Evolutionary conservation across 768 basidiomycete genomes (phyloP), one percentile per base, ranked within the genome.

Genomic region (Hortiboletus flavorubellus): DNA sequence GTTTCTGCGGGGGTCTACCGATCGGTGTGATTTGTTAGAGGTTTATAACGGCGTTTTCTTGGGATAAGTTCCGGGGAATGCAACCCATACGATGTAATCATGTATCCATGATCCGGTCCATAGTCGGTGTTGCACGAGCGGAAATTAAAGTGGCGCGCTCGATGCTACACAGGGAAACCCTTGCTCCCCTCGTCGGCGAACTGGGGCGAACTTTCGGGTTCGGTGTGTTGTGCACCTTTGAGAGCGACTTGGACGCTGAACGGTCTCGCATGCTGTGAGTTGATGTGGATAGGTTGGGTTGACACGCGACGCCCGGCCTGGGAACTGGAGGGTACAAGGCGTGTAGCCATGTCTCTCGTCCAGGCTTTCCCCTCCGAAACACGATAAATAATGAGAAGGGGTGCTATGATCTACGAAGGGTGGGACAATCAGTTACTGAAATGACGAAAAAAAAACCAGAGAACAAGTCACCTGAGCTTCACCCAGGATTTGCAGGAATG

Each of bases 361-460:
- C 77, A 78, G 3, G 76, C 78, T 26, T 73, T 71, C 14, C 79
- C 79, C 55, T 76, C 68, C 2, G 77, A 74, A 11, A 80, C 67
- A n/a, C 78, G 75, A 41, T 75, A 76, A 37, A 78, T 78, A 51
- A 80, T 80, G 23, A 80, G 69, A 56, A 78, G 76, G 0, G 75
- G 73, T 11, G 79, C 77, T 31, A 79, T 73, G 66, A 77, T 71
- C 78, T 80, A 56, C 2, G 15, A n/a, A 46, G n/a, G 33, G 40
- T 14, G 6, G 11, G 38, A 5, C 15, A 7, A 37, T 55, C 30
- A 56, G 47, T 26, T 15, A 1, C n/a, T 7, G 35, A 23, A 29
- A 9, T 10, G 26, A 38, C 6, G 16, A 10, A 33, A 9, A 31
- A 40, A 0, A 4, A 30, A 30, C 14, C 1, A 29, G 33, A 33